Evolutionary conservation across 306 rosid genomes (phyloP).

Genomic region (Trifolium repens): DNA sequence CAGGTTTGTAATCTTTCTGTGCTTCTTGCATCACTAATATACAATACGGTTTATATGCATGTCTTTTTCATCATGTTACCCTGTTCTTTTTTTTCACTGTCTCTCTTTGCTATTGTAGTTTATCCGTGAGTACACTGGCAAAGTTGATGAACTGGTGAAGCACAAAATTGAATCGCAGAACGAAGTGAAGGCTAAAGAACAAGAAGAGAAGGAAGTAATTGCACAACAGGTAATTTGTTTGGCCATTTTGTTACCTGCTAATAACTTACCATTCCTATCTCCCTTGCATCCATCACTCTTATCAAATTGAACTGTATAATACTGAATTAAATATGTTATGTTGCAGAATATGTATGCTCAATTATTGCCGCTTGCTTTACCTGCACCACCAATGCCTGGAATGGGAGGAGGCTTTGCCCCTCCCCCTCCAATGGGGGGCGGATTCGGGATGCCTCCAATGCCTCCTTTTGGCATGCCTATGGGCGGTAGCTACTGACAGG

Average conservation of each 20-base stretch:
- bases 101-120: conserved; percentile 57
- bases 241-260: conserved; percentile 7
- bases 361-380: conserved; percentile 94
- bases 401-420: conserved; percentile 82
- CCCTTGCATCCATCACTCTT: conserved; percentile 5
- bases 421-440: conserved; percentile 94
- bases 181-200: conserved; percentile 79
- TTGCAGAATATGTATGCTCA: conserved; percentile 99
- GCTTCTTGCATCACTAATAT: conserved; percentile 12
- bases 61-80: conserved; percentile 34
- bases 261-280: conserved; percentile 16
- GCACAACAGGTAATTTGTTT: conserved; percentile 80
- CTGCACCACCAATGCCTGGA: conserved; percentile 97
- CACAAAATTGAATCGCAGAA: conserved; percentile 78
- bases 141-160: conserved; percentile 94
- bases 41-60: conserved; percentile 5
- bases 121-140: conserved; percentile 95
- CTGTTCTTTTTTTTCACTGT: conserved; percentile 3
- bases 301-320: conserved; percentile 25
- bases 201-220: conserved; percentile 89
- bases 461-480: conserved; percentile 98
- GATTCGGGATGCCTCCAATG: conserved; percentile 98
- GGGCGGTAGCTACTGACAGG: conserved; percentile 81
- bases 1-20: conserved; percentile 59
- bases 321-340: conserved; percentile 26